Evolutionary conservation across 768 basidiomycete genomes (phyloP), one percentile per base, ranked within the genome.

Genomic region (Tricholoma bakamatsutake): DNA sequence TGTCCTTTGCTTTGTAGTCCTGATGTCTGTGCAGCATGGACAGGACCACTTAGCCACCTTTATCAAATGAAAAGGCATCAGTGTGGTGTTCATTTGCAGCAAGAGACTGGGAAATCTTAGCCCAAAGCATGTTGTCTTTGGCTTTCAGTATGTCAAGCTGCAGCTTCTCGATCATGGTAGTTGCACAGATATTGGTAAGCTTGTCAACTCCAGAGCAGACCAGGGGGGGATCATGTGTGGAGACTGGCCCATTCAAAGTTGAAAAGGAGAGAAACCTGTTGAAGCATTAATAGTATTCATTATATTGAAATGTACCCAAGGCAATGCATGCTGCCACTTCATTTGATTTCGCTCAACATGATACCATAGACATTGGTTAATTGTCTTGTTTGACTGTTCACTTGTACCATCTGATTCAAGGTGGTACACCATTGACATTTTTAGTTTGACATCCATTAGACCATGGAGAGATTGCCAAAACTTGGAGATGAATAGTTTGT

Each of bases 341-440:
- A 50, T 56, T 37, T 76, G 73, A 21, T 72, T 69, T 0, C 58
- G 51, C 0, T 62, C 61, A 0, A 74, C 66, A 52, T 68, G 59
- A 46, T 59, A 70, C 3, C 68, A 52, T 0, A 73, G 18, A 11
- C 47, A 42, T 40, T 73, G 72, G 43, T 64, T 67, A 0, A 73
- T 53, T 0, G 66, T 74, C 39, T 69, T 69, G 46, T 73, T 73
- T 0, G 66, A 66, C 0, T 60, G 53, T 59, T 76, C 67, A n/a
- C 66, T 71, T 0, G 59, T 34, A 0, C 76, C 71, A 59, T 76
- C 69, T 0, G 69, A 71, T 53, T 76, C 65, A 0, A 71, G 74
- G 37, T 77, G 76, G 43, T 65, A 75, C 0, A 71, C 58, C 0
- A 67, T 69, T 1, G 73, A 73, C 63, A 70, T 59, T 15, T 62